Conservation (phyloP, 2,329 filamentous ascomycete species). For the Colletotrichum lupini region DNA sequence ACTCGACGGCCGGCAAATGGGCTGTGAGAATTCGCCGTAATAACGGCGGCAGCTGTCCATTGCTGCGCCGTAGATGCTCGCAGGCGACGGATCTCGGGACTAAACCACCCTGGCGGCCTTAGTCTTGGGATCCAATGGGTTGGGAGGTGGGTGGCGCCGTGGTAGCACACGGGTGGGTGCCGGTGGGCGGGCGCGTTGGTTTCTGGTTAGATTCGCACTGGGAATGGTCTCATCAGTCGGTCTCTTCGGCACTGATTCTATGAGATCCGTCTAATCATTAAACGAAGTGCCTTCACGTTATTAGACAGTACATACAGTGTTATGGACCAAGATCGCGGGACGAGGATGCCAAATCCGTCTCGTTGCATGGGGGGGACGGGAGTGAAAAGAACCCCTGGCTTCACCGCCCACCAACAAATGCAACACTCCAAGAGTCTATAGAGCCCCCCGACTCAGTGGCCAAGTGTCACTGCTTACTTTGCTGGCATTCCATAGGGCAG, state of each 20-base stretch:
- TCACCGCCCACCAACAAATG: not conserved
- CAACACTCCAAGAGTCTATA: not conserved
- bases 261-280: not conserved
- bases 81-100: slow-evolving; percentile 2
- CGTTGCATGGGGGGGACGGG: not conserved
- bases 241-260: not conserved
- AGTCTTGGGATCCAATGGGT: not conserved
- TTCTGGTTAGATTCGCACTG: slow-evolving; percentile 1
- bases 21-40: not conserved
- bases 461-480: not conserved
- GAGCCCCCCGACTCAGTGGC: not conserved
- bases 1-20: slow-evolving; percentile 5
- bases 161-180: not conserved
- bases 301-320: fast-evolving
- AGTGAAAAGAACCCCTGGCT: slow-evolving; percentile 5
- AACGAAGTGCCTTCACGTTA: not conserved
- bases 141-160: not conserved
- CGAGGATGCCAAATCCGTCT: not conserved
- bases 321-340: not conserved
- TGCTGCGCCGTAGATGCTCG: not conserved
- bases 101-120: not conserved
- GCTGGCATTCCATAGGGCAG: not conserved
- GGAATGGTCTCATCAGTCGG: slow-evolving; percentile 11
- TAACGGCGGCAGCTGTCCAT: not conserved
- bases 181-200: not conserved